Evolutionary conservation across 805 yeast species (phyloP).

Genomic region (Yarrowia deformans): DNA sequence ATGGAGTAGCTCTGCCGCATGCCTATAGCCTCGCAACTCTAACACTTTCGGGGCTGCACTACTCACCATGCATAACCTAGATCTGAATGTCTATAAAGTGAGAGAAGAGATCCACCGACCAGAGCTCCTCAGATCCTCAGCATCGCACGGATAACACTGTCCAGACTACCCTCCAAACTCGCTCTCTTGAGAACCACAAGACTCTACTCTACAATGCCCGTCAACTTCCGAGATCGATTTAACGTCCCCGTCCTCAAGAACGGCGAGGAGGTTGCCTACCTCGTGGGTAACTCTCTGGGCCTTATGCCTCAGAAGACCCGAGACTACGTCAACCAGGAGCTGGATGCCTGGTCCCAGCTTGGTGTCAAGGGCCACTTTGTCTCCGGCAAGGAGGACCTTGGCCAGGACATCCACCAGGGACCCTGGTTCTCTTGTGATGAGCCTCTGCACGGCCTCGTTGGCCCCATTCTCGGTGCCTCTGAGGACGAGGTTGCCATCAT

Average conservation of each 20-base stretch:
- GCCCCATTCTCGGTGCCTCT: constrained; percentile 78
- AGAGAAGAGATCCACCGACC: constrained; percentile 27
- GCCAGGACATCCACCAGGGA: constrained; percentile 51
- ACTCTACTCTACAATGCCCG: constrained; percentile 24
- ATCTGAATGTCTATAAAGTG: constrained; percentile 37
- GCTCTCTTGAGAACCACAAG: constrained; percentile 1
- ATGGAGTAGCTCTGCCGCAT: constrained; percentile 30
- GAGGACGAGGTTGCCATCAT: constrained; percentile 82
- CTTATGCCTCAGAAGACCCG: constrained; percentile 77
- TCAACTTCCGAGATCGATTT: constrained; percentile 40
- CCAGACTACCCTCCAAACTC: background rate
- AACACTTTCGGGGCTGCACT: constrained; percentile 11
- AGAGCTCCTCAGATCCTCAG: constrained; percentile 26
- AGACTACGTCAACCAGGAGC: constrained; percentile 65
- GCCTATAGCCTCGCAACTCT: constrained; percentile 32
- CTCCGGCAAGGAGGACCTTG: constrained; percentile 22
- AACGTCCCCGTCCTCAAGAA: constrained; percentile 41
- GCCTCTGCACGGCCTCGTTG: constrained; percentile 71
- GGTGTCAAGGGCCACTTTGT: constrained; percentile 88
- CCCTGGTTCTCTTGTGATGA: constrained; percentile 90
- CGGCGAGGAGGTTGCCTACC: constrained; percentile 57
- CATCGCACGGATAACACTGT: constrained; percentile 26
- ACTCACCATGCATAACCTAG: constrained; percentile 24
- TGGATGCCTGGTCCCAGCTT: constrained; percentile 80
- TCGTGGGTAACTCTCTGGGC: constrained; percentile 96